Evolutionary conservation across 139 green algal species (phyloP).

Genomic region (Picocystis salinarum): DNA sequence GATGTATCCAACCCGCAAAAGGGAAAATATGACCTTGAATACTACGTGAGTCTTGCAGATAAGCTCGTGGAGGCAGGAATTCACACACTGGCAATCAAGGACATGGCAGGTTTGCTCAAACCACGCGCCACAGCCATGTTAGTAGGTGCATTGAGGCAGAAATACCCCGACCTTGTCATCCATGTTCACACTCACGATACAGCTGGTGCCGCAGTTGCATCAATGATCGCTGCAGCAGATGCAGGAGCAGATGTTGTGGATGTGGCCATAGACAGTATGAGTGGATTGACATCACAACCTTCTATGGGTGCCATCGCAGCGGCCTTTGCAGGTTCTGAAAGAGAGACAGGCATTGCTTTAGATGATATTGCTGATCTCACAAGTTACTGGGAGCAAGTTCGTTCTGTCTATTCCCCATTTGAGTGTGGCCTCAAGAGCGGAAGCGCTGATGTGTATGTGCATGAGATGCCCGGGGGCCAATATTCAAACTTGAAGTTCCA

Average conservation of each 20-base stretch:
- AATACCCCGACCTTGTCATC: slow-evolving; percentile 56
- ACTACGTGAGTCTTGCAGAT: slow-evolving; percentile 70
- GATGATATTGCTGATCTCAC: neutral
- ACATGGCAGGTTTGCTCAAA: slow-evolving; percentile 67
- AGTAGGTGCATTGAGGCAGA: slow-evolving; percentile 41
- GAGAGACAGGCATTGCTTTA: slow-evolving; percentile 50
- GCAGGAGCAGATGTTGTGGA: slow-evolving; percentile 51
- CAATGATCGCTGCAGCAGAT: slow-evolving; percentile 42
- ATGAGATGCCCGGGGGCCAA: slow-evolving; percentile 86
- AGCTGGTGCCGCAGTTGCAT: slow-evolving; percentile 48
- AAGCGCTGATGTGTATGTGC: slow-evolving; percentile 66
- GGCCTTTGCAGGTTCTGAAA: slow-evolving; percentile 36
- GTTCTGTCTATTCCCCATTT: slow-evolving; percentile 72
- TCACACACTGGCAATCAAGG: slow-evolving; percentile 74
- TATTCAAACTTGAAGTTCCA: slow-evolving; percentile 87
- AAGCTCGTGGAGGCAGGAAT: slow-evolving; percentile 58
- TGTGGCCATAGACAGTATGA: slow-evolving; percentile 63
- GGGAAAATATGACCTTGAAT: slow-evolving; percentile 63
- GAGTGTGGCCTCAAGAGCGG: slow-evolving; percentile 38
- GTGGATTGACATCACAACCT: slow-evolving; percentile 47
- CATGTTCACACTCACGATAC: slow-evolving; percentile 88
- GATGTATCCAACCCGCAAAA: slow-evolving; percentile 1
- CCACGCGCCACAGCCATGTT: slow-evolving; percentile 59
- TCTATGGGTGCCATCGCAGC: slow-evolving; percentile 69
- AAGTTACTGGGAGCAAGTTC: slow-evolving; percentile 36